These are phyloP conservation scores for Parastagonospora nodorum DNA, from an alignment of 2,329 filamentous ascomycete species.

Conservation along the genomic window DNA sequence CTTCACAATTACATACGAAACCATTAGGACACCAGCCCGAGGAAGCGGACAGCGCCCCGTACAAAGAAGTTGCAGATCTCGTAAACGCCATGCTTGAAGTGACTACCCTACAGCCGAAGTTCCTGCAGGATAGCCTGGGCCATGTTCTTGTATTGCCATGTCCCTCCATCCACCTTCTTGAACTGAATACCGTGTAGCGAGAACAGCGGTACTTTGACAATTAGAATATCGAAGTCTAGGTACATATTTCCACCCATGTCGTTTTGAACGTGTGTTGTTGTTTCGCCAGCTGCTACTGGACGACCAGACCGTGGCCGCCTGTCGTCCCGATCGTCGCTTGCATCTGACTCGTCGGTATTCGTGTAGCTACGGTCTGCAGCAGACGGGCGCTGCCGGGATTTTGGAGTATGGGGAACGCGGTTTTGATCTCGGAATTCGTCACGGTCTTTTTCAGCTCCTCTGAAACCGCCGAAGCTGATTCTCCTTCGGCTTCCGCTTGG, in stretches of 20 bases:
- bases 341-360: constrained; percentile 84
- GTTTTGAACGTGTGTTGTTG: constrained; percentile 87
- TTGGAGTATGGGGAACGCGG: constrained; percentile 56
- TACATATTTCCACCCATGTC: constrained; percentile 85
- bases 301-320: constrained; percentile 40
- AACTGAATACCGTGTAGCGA: constrained; percentile 96
- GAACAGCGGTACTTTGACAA: constrained; percentile 94
- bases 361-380: constrained; percentile 74
- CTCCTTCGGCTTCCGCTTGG: constrained; percentile 61
- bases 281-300: constrained; percentile 73
- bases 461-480: constrained; percentile 81
- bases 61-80: no score
- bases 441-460: constrained; percentile 58
- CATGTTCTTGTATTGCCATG: constrained; percentile 99
- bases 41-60: no score
- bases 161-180: constrained; percentile 93
- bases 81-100: constrained; percentile 17
- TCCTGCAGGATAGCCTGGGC: constrained; percentile 92
- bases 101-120: constrained; percentile 68
- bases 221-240: constrained; percentile 91
- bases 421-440: constrained; percentile 73
- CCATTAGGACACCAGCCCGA: no score
- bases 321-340: constrained; percentile 63
- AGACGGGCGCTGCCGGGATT: constrained; percentile 50
- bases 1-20: no score